Conservation (phyloP, 2,329 filamentous ascomycete species). For the Amauroascus niger region DNA sequence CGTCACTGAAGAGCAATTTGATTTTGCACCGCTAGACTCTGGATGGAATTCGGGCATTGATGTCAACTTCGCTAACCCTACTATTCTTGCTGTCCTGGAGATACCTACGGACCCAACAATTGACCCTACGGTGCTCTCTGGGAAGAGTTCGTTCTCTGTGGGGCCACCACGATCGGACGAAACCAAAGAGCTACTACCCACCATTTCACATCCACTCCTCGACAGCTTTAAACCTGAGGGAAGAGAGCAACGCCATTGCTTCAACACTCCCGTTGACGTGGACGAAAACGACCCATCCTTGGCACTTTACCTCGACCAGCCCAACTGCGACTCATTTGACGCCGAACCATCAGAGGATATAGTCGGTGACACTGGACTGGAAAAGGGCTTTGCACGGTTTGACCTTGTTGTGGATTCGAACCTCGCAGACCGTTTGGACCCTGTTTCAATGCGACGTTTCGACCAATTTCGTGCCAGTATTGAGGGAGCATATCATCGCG, state of each 20-base stretch:
- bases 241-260: constrained; percentile 20
- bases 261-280: constrained; percentile 41
- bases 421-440: not conserved
- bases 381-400: constrained; percentile 54
- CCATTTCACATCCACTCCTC: constrained; percentile 35
- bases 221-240: constrained; percentile 13
- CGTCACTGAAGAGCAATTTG: constrained; percentile 68
- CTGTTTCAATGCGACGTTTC: constrained; percentile 27
- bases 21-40: constrained; percentile 57
- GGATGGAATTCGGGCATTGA: constrained; percentile 41
- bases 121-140: constrained; percentile 54
- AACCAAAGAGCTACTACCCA: constrained; percentile 43
- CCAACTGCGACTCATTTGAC: constrained; percentile 37
- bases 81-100: constrained; percentile 59
- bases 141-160: constrained; percentile 55
- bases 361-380: constrained; percentile 47
- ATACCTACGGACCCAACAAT: constrained; percentile 57
- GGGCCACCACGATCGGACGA: constrained; percentile 38
- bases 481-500: constrained; percentile 35
- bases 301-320: constrained; percentile 44
- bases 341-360: constrained; percentile 24
- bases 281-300: constrained; percentile 44
- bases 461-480: constrained; percentile 33
- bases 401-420: constrained; percentile 50
- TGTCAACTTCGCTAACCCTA: constrained; percentile 36